Base-by-base conservation (phyloP, 257 asterid species). In the Galeopsis tetrahit region DNA sequence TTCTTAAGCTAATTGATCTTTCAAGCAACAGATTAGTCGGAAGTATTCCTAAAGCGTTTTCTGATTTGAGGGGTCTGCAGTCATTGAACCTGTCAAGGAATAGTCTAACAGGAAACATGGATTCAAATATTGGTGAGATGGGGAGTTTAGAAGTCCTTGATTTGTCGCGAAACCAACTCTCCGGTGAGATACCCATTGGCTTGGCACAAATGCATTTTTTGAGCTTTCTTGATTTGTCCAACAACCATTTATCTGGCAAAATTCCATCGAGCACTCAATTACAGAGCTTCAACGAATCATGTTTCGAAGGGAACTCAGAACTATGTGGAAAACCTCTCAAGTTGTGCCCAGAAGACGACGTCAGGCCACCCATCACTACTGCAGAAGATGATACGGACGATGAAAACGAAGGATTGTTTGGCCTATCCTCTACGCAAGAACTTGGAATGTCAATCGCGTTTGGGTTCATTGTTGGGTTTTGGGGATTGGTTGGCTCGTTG, bases 31-130 rank as follows among this genome's bases (percentile, higher is more conserved):
- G 31, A 14, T 62, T 80, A 11, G 58, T 40, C 0, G 85, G 85
- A 6, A 44, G 64, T 21, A 56, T 78, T 11, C 79, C 73, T 1
- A 6, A 14, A 8, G 61, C 75, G 51, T 21, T 83, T 15, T 70
- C 68, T 2, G 5, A 3, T 1, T 10, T 82, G 28, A 74, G 35
- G 44, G 73, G 56, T 32, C 14, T 82, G 13, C 4, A 57, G 64
- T 79, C 76, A 6, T 56, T 82, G 69, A 82, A 82, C 28, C 57
- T 84, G 17, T 84, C 86, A 11, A 65, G 76, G 10, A 84, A 82
- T 60, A 13, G 34, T 8, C 38, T 82, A 63, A 57, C 53, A 0
- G 83, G 84, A 53, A 53, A 10, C 8, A 70, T 86, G 13, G 48
- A 66, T 49, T 21, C 79, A 33, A 39, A 72, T 14, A 79, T 83